Base-by-base conservation (phyloP, 208 protist genomes). In the Angomonas ambiguus region DNA sequence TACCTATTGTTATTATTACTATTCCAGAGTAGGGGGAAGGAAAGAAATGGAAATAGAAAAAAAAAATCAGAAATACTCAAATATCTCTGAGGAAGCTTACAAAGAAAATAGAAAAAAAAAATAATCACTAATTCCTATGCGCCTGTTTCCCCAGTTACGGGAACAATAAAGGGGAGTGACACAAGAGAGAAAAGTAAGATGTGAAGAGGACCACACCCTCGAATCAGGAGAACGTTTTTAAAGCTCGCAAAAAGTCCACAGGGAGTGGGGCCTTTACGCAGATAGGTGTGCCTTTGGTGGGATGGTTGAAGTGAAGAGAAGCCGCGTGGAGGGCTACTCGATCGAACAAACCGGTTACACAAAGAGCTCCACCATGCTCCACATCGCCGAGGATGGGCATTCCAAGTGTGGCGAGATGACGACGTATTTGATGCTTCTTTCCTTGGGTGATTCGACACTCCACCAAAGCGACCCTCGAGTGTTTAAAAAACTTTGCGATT, bases 361-460 rank as follows among this genome's bases (percentile, higher is more conserved):
- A 95, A 27, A 75, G 79, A 0, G 83, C 78, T 0, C 89, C 89
- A 4, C 86, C 89, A 53, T 95, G 85, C n/a, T 85, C 84, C 8
- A 93, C 74, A 58, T 95, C 89, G 31, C 80, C 82, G 10, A 92
- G 61, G 49, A 95, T 80, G 0, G 89, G 89, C 32, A 95, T 51
- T 3, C 89, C 89, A 0, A 63, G 65, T 6, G 80, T 67, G 6
- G 89, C 84, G 2, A 95, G 71, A 63, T 95, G 89, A 1, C 89
- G 81, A 11, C 89, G 80, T 48, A 95, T 80, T 59, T 95, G 89
- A 58, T 95, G 89, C 67, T 92, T 91, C 72, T 92, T 93, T 20
- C 89, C 89, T 31, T 93, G 86, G 64, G 88, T 76, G 48, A 95
- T 83, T 3, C 80, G 75, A 56, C 86, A 93, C 74, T 91, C 77